A percentile compares a stretch with the other conserved stretches of the same genome.
These are phyloP conservation scores for Vinca major DNA, from an alignment of 305 asterid species.

Conservation along the genomic window DNA sequence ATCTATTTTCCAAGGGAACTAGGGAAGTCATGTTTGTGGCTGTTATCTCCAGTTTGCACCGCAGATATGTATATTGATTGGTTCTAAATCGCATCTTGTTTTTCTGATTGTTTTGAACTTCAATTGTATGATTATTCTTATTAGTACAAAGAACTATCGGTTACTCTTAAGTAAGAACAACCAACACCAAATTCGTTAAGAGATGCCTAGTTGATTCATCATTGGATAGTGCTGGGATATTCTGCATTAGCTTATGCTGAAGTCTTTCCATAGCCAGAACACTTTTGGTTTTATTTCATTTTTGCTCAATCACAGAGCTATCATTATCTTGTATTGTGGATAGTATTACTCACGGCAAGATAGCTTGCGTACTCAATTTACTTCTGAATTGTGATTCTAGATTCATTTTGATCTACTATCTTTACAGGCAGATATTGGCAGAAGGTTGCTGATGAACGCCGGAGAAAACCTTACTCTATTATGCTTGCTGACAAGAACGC, in stretches of 20 bases:
- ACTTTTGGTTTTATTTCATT: not conserved
- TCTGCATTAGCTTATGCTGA: not conserved
- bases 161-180: too few relatives aligned
- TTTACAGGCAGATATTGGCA: slow-evolving; percentile 74
- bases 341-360: not conserved
- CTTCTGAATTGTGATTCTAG: not conserved
- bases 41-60: not conserved
- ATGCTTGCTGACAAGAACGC: slow-evolving; percentile 99
- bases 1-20: not conserved
- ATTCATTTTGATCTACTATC: slow-evolving; percentile 16
- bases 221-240: not conserved
- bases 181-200: not conserved
- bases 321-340: not conserved
- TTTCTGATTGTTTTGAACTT: not conserved
- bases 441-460: slow-evolving; percentile 69
- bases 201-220: not conserved
- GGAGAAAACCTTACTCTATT: slow-evolving; percentile 74
- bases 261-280: not conserved
- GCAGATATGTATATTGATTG: not conserved
- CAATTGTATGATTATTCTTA: not conserved
- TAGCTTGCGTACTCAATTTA: not conserved
- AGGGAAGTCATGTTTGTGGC: not conserved
- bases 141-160: not conserved
- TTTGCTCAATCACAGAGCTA: not conserved
- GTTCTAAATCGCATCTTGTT: not conserved